phyloP scores from a whole-genome alignment of 139 green algal species.

The Volvox reticuliferus region DNA sequence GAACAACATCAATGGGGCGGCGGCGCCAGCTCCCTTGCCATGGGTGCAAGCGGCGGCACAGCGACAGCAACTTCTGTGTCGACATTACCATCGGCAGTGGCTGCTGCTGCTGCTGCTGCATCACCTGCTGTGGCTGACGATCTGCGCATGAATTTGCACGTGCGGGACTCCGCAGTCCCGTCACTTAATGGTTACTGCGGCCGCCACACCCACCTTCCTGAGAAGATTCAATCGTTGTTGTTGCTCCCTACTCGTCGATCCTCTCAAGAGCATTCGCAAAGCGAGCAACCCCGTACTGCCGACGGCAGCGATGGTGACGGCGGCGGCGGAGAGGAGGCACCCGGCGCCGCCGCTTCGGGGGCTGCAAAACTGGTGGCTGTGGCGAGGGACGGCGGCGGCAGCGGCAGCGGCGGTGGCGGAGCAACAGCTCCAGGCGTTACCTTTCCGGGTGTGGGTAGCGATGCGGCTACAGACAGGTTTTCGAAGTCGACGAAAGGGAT shows the following conservation, averaged over 20 bases:
- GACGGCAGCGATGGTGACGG: too few species aligned
- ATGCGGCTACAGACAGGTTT: too few species aligned
- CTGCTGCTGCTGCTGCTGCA: neutral
- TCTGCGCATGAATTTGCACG: neutral
- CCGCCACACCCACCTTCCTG: neutral
- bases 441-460: too few species aligned
- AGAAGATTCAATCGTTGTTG: neutral
- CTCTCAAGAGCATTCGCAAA: too few species aligned
- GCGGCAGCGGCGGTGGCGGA: too few species aligned
- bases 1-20: neutral
- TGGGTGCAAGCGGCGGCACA: neutral
- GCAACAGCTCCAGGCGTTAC: too few species aligned
- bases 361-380: neutral
- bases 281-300: neutral
- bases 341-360: too few species aligned
- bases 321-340: too few species aligned
- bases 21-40: neutral
- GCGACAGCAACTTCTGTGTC: neutral
- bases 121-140: neutral
- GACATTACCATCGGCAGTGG: neutral
- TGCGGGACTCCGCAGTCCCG: neutral
- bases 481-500: too few species aligned
- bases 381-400: neutral
- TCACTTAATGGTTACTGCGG: neutral
- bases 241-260: neutral